phyloP scores from a whole-genome alignment of 1,139 yeast species.

The Suhomyces terraborum region DNA sequence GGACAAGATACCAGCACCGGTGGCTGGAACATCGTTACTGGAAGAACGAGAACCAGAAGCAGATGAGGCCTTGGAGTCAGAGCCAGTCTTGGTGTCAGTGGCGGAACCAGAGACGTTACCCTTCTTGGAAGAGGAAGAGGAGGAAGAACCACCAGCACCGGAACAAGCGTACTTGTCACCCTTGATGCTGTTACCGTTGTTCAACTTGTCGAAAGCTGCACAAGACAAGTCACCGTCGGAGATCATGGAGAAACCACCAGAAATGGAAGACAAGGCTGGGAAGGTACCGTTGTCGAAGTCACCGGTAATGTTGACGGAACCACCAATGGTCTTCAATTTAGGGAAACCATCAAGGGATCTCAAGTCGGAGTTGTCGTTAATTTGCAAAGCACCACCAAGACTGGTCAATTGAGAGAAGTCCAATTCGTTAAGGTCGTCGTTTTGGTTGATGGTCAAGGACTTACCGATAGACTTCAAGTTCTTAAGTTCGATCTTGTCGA shows the following conservation, averaged over 20 bases:
- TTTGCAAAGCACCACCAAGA: slow-evolving; percentile 86
- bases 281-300: slow-evolving; percentile 77
- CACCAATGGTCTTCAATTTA: slow-evolving; percentile 71
- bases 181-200: slow-evolving; percentile 74
- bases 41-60: slow-evolving; percentile 24
- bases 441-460: slow-evolving; percentile 73
- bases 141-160: slow-evolving; percentile 64
- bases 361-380: slow-evolving; percentile 80
- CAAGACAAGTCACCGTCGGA: slow-evolving; percentile 82
- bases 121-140: slow-evolving; percentile 50
- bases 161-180: slow-evolving; percentile 89
- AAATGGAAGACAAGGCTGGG: slow-evolving; percentile 69
- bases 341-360: slow-evolving; percentile 71
- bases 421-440: slow-evolving; percentile 67
- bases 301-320: slow-evolving; percentile 84
- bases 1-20: slow-evolving; percentile 43
- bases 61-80: slow-evolving; percentile 30
- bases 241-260: slow-evolving; percentile 88
- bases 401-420: slow-evolving; percentile 69
- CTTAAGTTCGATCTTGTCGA: slow-evolving; percentile 60
- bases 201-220: slow-evolving; percentile 66
- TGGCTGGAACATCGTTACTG: slow-evolving; percentile 30
- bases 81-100: slow-evolving; percentile 29
- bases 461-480: slow-evolving; percentile 69
- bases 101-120: slow-evolving; percentile 32